Evolutionary conservation across 371 early-diverging fungal genomes (phyloP), one percentile per base, ranked within the genome.

Genomic region (Phascolomyces articulosus): DNA sequence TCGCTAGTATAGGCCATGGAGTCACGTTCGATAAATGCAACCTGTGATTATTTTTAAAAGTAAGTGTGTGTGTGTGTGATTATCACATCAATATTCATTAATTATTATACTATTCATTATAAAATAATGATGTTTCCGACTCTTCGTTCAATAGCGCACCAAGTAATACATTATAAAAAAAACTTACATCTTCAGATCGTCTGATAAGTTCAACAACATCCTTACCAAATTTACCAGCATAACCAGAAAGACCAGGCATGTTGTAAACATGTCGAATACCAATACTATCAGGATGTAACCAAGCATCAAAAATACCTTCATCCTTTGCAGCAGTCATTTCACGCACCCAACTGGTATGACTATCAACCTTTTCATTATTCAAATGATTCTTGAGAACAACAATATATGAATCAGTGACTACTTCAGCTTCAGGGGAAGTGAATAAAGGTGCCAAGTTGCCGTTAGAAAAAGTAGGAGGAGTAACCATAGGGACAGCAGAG

Each of bases 11-110:
- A 85, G 55, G 93, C 90, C n/a, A 92, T 71, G 62, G 90, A 87
- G 80, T 95, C 93, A 62, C 83, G 85, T 78, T 96, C 96, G 47
- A 96, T 86, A 65, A 87, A 94, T 20, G 84, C 95, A 20, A 95
- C 90, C 82, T 92, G 16, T 44, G 4, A 44, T 4, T 44, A 44
- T 1, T 13, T 13, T 44, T 6, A 44, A 0, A 6, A 34, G 34
- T 34, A 34, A 34, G 34, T n/a, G n/a, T n/a, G n/a, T n/a, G n/a
- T n/a, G n/a, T n/a, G n/a, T n/a, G n/a, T n/a, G n/a, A n/a, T n/a
- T n/a, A n/a, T n/a, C n/a, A n/a, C n/a, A n/a, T n/a, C n/a, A n/a
- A n/a, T n/a, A n/a, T n/a, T n/a, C n/a, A n/a, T n/a, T n/a, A n/a
- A n/a, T n/a, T n/a, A n/a, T n/a, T n/a, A n/a, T n/a, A n/a, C n/a